Evolutionary conservation across 108 stramenopile genomes (phyloP), one percentile per base, ranked within the genome.

Genomic region (Fragilaria radians): DNA sequence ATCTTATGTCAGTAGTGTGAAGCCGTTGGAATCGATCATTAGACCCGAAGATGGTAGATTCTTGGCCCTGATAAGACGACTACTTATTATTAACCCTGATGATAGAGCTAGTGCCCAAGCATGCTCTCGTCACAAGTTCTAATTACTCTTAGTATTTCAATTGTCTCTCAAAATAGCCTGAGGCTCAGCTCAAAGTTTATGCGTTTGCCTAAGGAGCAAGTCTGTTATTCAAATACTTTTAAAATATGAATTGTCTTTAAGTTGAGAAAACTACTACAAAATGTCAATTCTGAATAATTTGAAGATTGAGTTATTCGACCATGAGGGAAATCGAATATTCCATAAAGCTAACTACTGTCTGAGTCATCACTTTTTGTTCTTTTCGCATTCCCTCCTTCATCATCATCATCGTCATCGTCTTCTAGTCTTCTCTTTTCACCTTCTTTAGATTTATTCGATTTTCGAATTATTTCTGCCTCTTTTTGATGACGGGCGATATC

Each of bases 81-180:
- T 91, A 5, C 71, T 91, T 50, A 73, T 73, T 17, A 88, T 86
- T 45, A 84, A 91, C 71, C 86, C 90, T 0, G 57, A 74, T 32
- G 65, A 74, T 18, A 64, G 90, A 52, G 67, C 70, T 19, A 80
- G 82, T n/a, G 90, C 90, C 1, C 24, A 51, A 9, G 7, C n/a
- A 21, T 51, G 50, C 50, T 5, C 22, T 24, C 50, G 50, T 7
- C 24, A 51, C 50, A 51, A 21, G 22, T 21, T 51, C 17, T 51
- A 21, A 45, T n/a, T n/a, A n/a, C n/a, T n/a, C n/a, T n/a, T n/a
- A n/a, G n/a, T n/a, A n/a, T n/a, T n/a, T n/a, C n/a, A n/a, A n/a
- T n/a, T n/a, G n/a, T n/a, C n/a, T n/a, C n/a, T n/a, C n/a, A n/a
- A n/a, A n/a, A n/a, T n/a, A n/a, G n/a, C n/a, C n/a, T n/a, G n/a